A percentile compares a stretch with the other conserved stretches of the same genome.
These are phyloP conservation scores for Blastocystis hominis DNA, from an alignment of 352 stramenopile species.

Conservation along the genomic window DNA sequence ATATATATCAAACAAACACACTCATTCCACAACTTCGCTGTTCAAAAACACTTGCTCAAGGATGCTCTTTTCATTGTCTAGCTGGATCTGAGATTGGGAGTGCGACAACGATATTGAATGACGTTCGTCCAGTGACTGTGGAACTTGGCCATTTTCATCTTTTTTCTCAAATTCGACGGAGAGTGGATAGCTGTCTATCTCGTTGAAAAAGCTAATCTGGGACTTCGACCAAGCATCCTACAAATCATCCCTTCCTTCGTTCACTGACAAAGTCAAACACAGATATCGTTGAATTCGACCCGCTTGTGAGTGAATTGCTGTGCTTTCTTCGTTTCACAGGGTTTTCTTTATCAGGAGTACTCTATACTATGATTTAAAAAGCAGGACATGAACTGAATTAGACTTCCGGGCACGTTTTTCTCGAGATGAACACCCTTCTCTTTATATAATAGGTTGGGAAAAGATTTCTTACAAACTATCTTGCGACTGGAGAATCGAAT, in stretches of 20 bases:
- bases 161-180: constrained; percentile 27
- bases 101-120: no score
- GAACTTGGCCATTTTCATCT: constrained; percentile 1
- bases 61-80: neutral
- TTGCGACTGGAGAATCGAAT: neutral
- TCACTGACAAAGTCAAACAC: constrained; percentile 36
- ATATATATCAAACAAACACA: constrained; percentile 28
- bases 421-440: constrained; percentile 6
- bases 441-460: neutral
- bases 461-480: constrained; percentile 26
- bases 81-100: neutral
- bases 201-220: constrained; percentile 52
- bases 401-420: neutral
- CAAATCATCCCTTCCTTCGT: neutral
- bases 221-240: constrained; percentile 46
- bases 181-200: constrained; percentile 50
- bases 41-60: constrained; percentile 12
- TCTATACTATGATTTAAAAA: neutral
- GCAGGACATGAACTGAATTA: neutral
- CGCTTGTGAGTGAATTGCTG: neutral
- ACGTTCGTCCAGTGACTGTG: neutral
- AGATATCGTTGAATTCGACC: neutral
- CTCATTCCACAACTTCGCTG: neutral
- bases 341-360: neutral
- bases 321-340: neutral